These are phyloP conservation scores for Myrica gale DNA, from an alignment of 306 rosid species.

Conservation along the genomic window DNA sequence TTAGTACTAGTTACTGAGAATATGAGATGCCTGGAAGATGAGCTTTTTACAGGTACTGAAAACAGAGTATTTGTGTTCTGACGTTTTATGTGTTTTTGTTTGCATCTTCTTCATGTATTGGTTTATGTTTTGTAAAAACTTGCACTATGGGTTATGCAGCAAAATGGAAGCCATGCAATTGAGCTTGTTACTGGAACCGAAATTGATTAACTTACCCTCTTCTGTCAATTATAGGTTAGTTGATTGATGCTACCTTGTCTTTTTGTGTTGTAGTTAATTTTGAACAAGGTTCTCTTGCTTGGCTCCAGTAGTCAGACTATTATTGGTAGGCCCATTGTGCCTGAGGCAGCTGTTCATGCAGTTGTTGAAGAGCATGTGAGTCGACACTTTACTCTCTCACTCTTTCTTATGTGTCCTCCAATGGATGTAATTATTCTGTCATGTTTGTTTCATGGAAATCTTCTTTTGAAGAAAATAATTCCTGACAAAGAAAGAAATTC, in stretches of 20 bases:
- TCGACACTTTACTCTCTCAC: slow-evolving; percentile 3
- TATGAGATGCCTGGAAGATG: neutral
- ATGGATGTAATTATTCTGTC: neutral
- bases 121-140: no score
- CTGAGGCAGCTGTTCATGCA: slow-evolving; percentile 82
- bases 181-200: neutral
- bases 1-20: neutral
- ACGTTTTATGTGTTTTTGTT: no score
- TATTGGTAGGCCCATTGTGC: slow-evolving; percentile 77
- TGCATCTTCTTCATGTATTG: no score
- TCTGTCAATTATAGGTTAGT: slow-evolving; percentile 12
- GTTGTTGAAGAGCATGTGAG: slow-evolving; percentile 97
- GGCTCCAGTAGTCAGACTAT: slow-evolving; percentile 81
- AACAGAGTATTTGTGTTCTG: neutral
- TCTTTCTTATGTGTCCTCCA: neutral
- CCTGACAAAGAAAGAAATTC: neutral
- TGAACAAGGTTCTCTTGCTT: slow-evolving; percentile 74
- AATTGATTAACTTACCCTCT: neutral
- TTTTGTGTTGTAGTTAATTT: slow-evolving; percentile 59
- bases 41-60: neutral
- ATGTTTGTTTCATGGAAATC: neutral
- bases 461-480: neutral
- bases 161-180: neutral
- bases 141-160: no score
- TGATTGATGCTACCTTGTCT: slow-evolving; percentile 13